These are phyloP conservation scores for Penicillium expansum DNA, from an alignment of 2,329 filamentous ascomycete species.

Conservation along the genomic window DNA sequence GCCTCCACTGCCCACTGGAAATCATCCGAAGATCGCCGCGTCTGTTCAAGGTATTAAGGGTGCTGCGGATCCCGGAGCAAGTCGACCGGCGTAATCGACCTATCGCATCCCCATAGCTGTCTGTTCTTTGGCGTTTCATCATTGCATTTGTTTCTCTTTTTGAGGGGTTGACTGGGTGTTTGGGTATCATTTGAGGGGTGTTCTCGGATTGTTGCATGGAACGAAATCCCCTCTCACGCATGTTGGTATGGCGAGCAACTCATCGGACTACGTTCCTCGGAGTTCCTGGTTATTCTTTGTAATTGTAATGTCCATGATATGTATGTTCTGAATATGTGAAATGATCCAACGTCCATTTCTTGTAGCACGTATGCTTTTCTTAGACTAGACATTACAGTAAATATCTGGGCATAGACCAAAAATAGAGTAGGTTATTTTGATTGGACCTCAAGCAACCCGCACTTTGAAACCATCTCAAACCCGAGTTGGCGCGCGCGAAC, in stretches of 20 bases:
- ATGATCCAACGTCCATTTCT: background rate
- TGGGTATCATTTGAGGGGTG: slow-evolving; percentile 1
- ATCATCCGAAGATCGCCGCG: slow-evolving; percentile 38
- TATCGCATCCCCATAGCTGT: background rate
- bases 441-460: slow-evolving; percentile 15
- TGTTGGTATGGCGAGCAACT: slow-evolving; percentile 17
- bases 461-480: slow-evolving; percentile 14
- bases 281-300: slow-evolving; percentile 9
- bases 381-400: no score
- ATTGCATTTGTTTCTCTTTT: slow-evolving; percentile 1
- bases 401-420: no score
- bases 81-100: slow-evolving; percentile 32
- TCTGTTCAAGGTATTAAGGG: slow-evolving; percentile 22
- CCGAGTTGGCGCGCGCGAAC: slow-evolving; percentile 24
- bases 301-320: slow-evolving; percentile 22
- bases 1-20: slow-evolving; percentile 62
- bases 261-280: slow-evolving; percentile 7
- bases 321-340: slow-evolving; percentile 16
- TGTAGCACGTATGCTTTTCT: background rate
- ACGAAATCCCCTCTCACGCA: slow-evolving; percentile 25
- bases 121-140: background rate
- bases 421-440: no score
- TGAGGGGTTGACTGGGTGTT: background rate
- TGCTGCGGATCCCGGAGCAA: slow-evolving; percentile 30
- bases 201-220: slow-evolving; percentile 20